These are phyloP conservation scores for Westerdykella sp. DNA, from an alignment of 2,329 filamentous ascomycete species.

Conservation along the genomic window DNA sequence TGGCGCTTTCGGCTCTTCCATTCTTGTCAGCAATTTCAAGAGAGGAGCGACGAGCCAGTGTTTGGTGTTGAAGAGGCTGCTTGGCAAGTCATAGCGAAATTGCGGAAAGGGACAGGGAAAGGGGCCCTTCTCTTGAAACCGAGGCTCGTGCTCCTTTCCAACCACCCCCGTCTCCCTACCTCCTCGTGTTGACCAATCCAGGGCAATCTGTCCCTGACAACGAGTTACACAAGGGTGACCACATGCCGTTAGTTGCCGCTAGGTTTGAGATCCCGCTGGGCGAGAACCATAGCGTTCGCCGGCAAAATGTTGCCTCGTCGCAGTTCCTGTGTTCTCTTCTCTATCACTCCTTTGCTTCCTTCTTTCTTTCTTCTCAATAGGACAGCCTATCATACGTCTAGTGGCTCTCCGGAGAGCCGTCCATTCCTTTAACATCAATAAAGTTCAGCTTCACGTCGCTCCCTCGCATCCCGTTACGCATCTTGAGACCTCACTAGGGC, in stretches of 20 bases:
- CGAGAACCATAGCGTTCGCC: conserved; percentile 20
- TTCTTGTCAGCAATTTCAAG: conserved; percentile 11
- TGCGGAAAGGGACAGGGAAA: conserved; percentile 9
- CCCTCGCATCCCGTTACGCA: conserved; percentile 15
- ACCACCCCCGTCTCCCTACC: conserved; percentile 5
- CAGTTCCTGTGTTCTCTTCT: conserved; percentile 14
- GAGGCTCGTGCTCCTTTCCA: conserved; percentile 18
- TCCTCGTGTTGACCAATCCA: conserved; percentile 19
- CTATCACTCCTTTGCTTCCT: conserved; percentile 14
- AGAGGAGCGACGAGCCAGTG: conserved; percentile 12
- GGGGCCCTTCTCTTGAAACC: conserved; percentile 22
- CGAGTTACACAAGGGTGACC: conserved; percentile 12
- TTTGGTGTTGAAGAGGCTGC: conserved; percentile 11
- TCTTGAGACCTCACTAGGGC: conserved; percentile 28
- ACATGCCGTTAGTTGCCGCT: conserved; percentile 21
- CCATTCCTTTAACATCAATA: conserved; percentile 31
- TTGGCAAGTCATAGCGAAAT: conserved; percentile 29
- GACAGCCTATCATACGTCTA: conserved; percentile 10
- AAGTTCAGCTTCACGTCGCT: conserved; percentile 16
- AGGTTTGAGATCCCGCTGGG: conserved; percentile 22
- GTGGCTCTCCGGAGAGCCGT: conserved; percentile 37
- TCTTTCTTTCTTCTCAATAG: conserved; percentile 13
- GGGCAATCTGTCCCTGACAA: conserved; percentile 34
- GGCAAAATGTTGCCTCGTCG: conserved; percentile 16
- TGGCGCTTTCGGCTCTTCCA: conserved; percentile 4